Conservation (phyloP, 2,329 filamentous ascomycete species). For the Colletotrichum noveboracense region DNA sequence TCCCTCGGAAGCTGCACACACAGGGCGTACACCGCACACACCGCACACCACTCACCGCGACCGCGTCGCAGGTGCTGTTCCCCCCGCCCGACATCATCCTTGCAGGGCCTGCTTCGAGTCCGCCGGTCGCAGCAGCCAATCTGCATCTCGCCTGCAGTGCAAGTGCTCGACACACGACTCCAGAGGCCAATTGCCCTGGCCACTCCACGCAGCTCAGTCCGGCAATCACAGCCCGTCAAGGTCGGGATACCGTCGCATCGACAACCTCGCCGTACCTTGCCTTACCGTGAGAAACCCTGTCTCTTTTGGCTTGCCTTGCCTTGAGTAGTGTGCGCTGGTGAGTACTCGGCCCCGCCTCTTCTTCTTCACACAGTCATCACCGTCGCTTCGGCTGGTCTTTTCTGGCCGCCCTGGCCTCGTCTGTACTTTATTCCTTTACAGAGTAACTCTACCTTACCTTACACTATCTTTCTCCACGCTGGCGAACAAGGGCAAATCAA, state of each 20-base stretch:
- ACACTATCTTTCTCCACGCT: background rate
- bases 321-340: background rate
- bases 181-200: slow-evolving; percentile 9
- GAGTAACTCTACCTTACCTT: background rate
- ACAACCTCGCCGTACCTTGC: background rate
- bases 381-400: background rate
- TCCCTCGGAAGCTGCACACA: background rate
- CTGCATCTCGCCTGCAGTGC: background rate
- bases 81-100: slow-evolving; percentile 13
- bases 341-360: background rate
- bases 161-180: background rate
- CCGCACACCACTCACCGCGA: background rate
- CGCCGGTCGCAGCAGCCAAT: background rate
- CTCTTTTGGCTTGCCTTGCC: background rate
- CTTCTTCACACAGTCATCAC: background rate
- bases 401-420: background rate
- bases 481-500: background rate
- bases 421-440: background rate
- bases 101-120: background rate
- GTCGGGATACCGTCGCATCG: slow-evolving; percentile 16
- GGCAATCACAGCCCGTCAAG: background rate
- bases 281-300: background rate
- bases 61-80: slow-evolving; percentile 12
- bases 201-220: background rate
- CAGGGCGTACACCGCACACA: slow-evolving; percentile 1